Conservation (phyloP, 2,329 filamentous ascomycete genomes). For the Aspergillus sp. region DNA sequence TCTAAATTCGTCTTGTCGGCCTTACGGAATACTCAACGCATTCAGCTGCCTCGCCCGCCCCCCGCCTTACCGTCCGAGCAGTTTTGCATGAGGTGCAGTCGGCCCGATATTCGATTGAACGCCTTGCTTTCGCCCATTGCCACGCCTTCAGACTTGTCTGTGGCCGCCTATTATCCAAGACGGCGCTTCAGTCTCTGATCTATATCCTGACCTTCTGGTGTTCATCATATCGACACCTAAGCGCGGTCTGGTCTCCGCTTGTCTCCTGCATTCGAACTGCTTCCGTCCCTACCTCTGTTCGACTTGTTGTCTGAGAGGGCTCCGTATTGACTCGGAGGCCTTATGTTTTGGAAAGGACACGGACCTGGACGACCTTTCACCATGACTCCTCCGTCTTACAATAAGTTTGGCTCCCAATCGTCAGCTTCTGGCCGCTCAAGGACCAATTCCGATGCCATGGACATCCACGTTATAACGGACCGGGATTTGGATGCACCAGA, state of each 20-base stretch:
- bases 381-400: slow-evolving; percentile 19
- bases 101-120: no score
- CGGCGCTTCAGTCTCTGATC: background rate
- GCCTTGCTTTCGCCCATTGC: no score
- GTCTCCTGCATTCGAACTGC: no score
- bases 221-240: background rate
- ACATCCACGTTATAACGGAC: slow-evolving; percentile 33
- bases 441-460: slow-evolving; percentile 36
- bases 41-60: background rate
- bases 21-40: no score
- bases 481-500: slow-evolving; percentile 23
- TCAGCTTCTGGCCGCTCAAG: slow-evolving; percentile 26
- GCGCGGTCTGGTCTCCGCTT: no score
- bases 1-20: background rate
- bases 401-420: slow-evolving; percentile 25
- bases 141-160: no score
- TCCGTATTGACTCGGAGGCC: background rate
- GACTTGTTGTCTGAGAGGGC: background rate
- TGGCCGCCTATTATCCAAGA: background rate
- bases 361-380: slow-evolving; percentile 16
- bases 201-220: background rate
- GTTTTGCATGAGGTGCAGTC: no score
- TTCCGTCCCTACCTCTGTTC: no score
- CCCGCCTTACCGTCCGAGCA: background rate
- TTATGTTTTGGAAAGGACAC: slow-evolving; percentile 21